Base-by-base conservation (phyloP, 2,329 filamentous ascomycete genomes). In the Aspergillus unguis region DNA sequence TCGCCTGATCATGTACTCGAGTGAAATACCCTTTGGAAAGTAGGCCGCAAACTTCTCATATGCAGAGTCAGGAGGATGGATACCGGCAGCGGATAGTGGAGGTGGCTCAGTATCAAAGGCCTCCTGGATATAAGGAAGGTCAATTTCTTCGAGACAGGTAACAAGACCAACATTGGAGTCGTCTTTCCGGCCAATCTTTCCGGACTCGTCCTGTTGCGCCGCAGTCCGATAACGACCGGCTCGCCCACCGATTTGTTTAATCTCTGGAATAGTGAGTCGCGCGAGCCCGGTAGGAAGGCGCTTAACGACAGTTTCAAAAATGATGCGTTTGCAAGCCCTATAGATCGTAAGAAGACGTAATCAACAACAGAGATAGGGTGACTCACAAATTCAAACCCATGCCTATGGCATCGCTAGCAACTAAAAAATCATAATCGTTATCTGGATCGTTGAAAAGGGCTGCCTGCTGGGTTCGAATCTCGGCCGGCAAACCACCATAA, bases 181-280 rank as follows among this genome's bases (percentile, higher is more conserved):
- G 55, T 26, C 59, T 59, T 10, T 65, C 59, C 4, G 58, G 55
- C 58, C 47, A 43, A 42, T 46, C 44, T 52, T 63, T 44, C 36
- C 56, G 31, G 17, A 17, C 17, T 59, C 55, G 32, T 61, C 53
- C 28, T 80, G 78, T 64, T 87, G 79, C 28, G 79, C 76, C 2
- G 89, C 89, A 28, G 87, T 86, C 52, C 86, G 85, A 71, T 86
- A 99, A 42, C 94, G 86, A 28, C 94, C 94, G 9, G 94, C 94
- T 59, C 94, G 85, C 17, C 94, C 94, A 45, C 85, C 94, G 64
- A 99, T 99, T 67, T 99, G 94, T 71, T 96, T 96, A 63, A 96
- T 80, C 60, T 96, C 89, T 0, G 91, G 86, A 3, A 87, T 78
- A 0, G 80, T 75, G 26, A 99, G 77, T 3, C 77, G 72, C 11